A percentile compares a stretch with the other conserved stretches of the same genome.
phyloP scores from a whole-genome alignment of 345 rosid genomes.

The Eucalyptus paniculata region DNA sequence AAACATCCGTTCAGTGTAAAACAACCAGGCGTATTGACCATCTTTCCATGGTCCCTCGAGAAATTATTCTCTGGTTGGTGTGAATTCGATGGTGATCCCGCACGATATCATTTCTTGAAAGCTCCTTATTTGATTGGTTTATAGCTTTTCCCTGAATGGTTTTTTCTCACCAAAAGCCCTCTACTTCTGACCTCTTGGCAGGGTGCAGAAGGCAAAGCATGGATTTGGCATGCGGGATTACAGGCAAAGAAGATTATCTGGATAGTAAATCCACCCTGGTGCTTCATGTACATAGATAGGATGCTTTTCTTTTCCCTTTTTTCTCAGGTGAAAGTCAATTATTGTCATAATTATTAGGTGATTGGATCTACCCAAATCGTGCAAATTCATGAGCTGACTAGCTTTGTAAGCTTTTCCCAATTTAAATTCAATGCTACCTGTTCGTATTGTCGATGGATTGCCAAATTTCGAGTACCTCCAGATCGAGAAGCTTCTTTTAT shows the following conservation, averaged over 20 bases:
- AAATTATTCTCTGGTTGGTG: neutral
- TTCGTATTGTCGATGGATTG: neutral
- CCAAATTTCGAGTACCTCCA: neutral
- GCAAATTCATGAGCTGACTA: neutral
- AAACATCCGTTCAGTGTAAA: neutral
- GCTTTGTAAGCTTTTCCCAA: neutral
- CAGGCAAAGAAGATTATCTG: neutral
- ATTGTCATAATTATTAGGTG: neutral
- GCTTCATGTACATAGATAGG: neutral
- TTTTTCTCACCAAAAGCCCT: neutral
- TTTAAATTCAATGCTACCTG: neutral
- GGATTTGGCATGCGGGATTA: neutral
- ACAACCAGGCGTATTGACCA: neutral
- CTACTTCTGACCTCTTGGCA: neutral
- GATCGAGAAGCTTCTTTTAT: neutral
- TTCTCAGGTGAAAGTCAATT: neutral
- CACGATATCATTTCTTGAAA: neutral
- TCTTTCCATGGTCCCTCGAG: neutral
- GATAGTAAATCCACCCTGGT: neutral
- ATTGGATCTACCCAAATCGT: neutral
- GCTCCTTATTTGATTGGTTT: neutral
- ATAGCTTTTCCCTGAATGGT: neutral
- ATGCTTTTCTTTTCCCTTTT: neutral
- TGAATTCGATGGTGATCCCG: neutral
- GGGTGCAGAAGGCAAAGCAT: neutral